Base-by-base conservation (phyloP, 1,284 basidiomycete genomes). In the Naganishia albida region DNA sequence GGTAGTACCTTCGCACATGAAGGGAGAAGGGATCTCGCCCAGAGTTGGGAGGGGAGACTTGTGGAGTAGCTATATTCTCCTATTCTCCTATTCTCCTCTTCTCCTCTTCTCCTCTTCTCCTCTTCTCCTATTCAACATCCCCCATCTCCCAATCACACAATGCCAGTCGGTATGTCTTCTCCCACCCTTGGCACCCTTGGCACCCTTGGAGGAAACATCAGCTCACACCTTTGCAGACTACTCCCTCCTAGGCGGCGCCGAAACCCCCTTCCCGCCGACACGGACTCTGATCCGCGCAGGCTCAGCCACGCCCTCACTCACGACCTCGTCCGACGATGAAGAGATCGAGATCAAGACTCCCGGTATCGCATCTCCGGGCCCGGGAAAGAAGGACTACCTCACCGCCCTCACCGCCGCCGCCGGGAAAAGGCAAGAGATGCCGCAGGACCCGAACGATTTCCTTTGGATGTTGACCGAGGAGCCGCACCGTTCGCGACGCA, bases 401-500 rank as follows among this genome's bases (percentile, higher is more conserved):
- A 26, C 28, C 23, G 25, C 7, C 26, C n/a, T 15, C n/a, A 7
- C 42, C 23, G 23, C 42, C 30, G 42, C 23, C 23, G 49, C 23
- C 20, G n/a, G n/a, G n/a, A n/a, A n/a, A n/a, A n/a, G n/a, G n/a
- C n/a, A 34, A 7, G 52, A 40, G 12, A 54, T 62, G 57, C 59
- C 50, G 48, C 46, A 62, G 38, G 65, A 67, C 23, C 65, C 62
- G 7, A 70, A 83, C 1, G 91, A 93, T 72, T 93, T 93, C 73
- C 81, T 98, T 34, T 99, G 95, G 95, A 80, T 95, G 64, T 90
- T 96, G 85, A 97, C 92, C 1, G 95, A 99, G 78, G 96, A 99
- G 77, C 95, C 95, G 6, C 96, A 99, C 78, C 85, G 93, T 38
- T 86, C 88, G 23, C 82, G 95, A 52, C 82, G 95, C 54, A 87